Percentiles rank a stretch among this genome's conserved stretches.
These are phyloP conservation scores for Aspergillus amoenus DNA, from an alignment of 2,329 filamentous ascomycete species.

Conservation along the genomic window DNA sequence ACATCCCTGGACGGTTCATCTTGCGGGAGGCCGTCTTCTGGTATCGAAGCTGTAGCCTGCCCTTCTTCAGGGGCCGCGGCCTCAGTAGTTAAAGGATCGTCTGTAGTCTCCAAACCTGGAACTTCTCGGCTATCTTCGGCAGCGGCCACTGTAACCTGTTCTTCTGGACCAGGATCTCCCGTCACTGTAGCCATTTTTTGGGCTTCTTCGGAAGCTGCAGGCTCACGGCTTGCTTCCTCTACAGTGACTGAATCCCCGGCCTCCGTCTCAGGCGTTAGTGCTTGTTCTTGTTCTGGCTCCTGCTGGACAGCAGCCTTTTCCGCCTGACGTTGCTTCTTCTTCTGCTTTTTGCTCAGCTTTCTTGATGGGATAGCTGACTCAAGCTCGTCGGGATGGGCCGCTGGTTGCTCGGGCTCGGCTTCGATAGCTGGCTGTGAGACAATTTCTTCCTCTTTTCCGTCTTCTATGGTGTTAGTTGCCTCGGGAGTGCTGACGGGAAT, in stretches of 20 bases:
- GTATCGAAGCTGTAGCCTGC: not conserved
- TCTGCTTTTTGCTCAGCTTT: constrained; percentile 29
- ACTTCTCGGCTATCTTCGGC: too few species aligned
- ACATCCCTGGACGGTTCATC: not conserved
- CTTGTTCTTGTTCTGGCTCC: constrained; percentile 6
- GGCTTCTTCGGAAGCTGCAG: not conserved
- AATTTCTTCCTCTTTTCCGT: constrained; percentile 18
- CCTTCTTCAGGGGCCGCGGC: too few species aligned
- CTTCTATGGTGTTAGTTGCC: not conserved
- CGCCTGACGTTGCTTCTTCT: constrained; percentile 26
- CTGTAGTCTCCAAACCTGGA: not conserved
- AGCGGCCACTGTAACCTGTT: too few species aligned
- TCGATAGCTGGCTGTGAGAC: constrained; percentile 6
- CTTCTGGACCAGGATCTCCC: too few species aligned
- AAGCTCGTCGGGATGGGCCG: constrained; percentile 3
- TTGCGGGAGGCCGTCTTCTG: not conserved
- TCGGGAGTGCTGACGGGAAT: not conserved
- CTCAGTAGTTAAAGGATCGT: too few species aligned
- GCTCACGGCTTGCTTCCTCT: not conserved
- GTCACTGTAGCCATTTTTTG: not conserved
- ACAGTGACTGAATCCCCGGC: not conserved
- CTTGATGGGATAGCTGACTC: constrained; percentile 12
- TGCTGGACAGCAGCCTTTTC: constrained; percentile 6
- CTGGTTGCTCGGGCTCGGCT: constrained; percentile 2
- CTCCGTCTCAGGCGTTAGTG: not conserved